Evolutionary conservation across 768 basidiomycete genomes (phyloP), one percentile per base, ranked within the genome.

Genomic region (Baorangia bicolor): DNA sequence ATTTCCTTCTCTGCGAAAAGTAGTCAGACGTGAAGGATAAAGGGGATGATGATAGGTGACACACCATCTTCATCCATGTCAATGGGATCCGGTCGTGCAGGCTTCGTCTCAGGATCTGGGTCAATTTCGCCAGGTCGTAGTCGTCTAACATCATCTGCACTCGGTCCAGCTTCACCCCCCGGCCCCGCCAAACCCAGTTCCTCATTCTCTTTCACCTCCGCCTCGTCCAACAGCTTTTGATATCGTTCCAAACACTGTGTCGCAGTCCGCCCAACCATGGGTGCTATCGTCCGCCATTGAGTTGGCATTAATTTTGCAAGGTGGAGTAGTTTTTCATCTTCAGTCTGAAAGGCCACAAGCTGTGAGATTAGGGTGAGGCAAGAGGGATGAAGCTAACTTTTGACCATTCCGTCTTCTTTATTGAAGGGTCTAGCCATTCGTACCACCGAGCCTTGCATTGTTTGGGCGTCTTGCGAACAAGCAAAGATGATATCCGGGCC

Each of bases 381-480:
- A 38, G 8, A 14, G 20, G 16, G 34, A 20, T 16, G 20, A 16
- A 12, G 16, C 81, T 44, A 56, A 88, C 94, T 77, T 98, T 98
- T 43, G 95, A 97, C 97, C 97, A 99, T 73, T 98, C 97, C 18
- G 96, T 98, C 79, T 99, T 99, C 75, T 98, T 98, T 75, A 98
- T 99, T 49, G 94, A 95, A 7, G 97, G 97, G 75, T 99, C 97
- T 46, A 98, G 77, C 97, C 97, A 98, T 76, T 98, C 96, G 69
- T 96, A 98, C 96, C 96, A 98, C 38, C 94, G 90, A 2, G 93
- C 93, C 74, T 99, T 99, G 79, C 97, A 99, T 77, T 99, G 97
- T 70, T 99, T 99, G 12, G 97, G 95, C 2, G 97, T 99, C 75
- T 99, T 99, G 61, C 97, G 86, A 34, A 98, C 97, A 49, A 99